phyloP scores from a whole-genome alignment of 2,329 filamentous ascomycete genomes.

The Thielaviopsis euricoi region DNA sequence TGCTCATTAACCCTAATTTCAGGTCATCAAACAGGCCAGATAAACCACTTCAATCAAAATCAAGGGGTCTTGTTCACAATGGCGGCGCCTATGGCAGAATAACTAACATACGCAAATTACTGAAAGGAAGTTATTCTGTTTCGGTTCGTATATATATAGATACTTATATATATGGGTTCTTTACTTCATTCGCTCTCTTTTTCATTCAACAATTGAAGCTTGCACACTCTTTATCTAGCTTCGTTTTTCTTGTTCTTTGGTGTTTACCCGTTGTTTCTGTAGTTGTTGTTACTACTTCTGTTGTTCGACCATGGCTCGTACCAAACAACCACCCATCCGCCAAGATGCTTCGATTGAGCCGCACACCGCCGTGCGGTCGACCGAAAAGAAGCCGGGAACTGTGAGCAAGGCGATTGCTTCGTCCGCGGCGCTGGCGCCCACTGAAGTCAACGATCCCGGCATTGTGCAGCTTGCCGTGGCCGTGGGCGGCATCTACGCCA shows the following conservation, averaged over 20 bases:
- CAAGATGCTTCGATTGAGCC: constrained; percentile 50
- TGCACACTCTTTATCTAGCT: background rate
- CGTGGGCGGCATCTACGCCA: constrained; percentile 89
- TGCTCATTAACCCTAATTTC: background rate
- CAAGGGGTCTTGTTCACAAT: too few species aligned
- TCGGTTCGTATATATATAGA: too few species aligned
- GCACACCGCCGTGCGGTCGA: constrained; percentile 26
- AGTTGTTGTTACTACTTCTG: too few species aligned
- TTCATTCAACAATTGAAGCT: background rate
- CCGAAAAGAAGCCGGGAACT: constrained; percentile 17
- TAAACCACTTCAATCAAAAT: background rate
- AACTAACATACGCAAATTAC: too few species aligned
- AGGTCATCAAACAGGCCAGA: background rate
- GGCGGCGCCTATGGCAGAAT: too few species aligned
- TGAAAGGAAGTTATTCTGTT: too few species aligned
- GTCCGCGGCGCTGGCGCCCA: constrained; percentile 13
- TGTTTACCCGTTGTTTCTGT: background rate
- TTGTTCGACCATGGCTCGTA: constrained; percentile 44
- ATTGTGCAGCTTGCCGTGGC: constrained; percentile 65
- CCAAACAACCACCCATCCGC: constrained; percentile 51
- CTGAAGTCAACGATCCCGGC: constrained; percentile 36
- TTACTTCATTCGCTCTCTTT: background rate
- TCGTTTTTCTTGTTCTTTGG: constrained; percentile 4
- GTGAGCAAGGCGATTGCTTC: constrained; percentile 16
- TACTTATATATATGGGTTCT: too few species aligned